phyloP scores from a whole-genome alignment of 306 rosid genomes.

The Trifolium subterraneum region DNA sequence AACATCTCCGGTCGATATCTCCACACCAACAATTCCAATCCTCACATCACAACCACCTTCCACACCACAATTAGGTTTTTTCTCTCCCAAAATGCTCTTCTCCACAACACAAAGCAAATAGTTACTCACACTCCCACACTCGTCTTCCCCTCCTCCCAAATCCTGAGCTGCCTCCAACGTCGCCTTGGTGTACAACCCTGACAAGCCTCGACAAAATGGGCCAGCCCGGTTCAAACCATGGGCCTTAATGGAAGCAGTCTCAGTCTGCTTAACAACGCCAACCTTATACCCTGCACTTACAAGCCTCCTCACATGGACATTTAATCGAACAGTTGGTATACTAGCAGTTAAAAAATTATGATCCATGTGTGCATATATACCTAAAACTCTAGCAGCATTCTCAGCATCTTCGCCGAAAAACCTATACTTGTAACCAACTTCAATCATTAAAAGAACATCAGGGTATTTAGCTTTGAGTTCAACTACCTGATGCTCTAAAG shows the following conservation, averaged over 20 bases:
- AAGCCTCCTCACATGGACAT: conserved; percentile 91
- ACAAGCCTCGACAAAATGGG: conserved; percentile 84
- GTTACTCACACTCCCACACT: conserved; percentile 67
- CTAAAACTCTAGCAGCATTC: conserved; percentile 73
- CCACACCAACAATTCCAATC: conserved; percentile 78
- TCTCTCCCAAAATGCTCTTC: conserved; percentile 55
- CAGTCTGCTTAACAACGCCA: conserved; percentile 94
- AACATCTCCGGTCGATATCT: conserved; percentile 86
- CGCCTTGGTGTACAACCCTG: conserved; percentile 87
- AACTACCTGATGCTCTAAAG: conserved; percentile 76
- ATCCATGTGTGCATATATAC: conserved; percentile 82
- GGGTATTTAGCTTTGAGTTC: conserved; percentile 71
- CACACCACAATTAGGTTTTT: conserved; percentile 45
- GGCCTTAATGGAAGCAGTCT: conserved; percentile 92
- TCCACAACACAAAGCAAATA: conserved; percentile 87
- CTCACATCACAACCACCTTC: conserved; percentile 63
- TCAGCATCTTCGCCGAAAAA: conserved; percentile 87
- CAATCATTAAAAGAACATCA: conserved; percentile 90
- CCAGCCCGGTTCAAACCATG: conserved; percentile 72
- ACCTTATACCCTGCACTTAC: conserved; percentile 88
- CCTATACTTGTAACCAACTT: conserved; percentile 86
- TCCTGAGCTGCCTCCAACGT: conserved; percentile 84
- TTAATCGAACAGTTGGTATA: conserved; percentile 77
- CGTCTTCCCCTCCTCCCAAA: conserved; percentile 75
- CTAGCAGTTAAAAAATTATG: conserved; percentile 86